Base-by-base conservation (phyloP, 805 yeast genomes). In the Kuraishia ogatae region DNA sequence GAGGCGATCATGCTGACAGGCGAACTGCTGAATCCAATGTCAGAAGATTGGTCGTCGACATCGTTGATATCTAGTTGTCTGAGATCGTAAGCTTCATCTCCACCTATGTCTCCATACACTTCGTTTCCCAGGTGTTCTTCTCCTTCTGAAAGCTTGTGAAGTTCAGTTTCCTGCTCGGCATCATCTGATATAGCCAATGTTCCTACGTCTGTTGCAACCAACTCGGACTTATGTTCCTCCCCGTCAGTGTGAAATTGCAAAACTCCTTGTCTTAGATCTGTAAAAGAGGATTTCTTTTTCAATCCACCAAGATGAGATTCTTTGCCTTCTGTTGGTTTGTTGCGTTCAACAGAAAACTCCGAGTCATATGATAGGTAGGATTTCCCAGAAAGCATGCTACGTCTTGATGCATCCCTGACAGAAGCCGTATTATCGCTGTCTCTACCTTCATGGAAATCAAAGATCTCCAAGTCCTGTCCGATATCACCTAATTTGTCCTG, bases 311-410 rank as follows among this genome's bases (percentile, higher is more conserved):
- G 13, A 2, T 28, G n/a, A 15, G 60, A 66, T 15, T 57, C 58
- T 8, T 54, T 29, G 20, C n/a, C 58, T 26, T 10, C 29, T 26
- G 29, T 10, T 52, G 2, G 68, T 59, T 4, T 35, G 59, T 19
- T 66, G 56, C 7, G 43, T 28, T 53, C 54, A 2, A 56, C 54
- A 5, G 85, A 80, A 49, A 78, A 69, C 1, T 77, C 79, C 0
- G 87, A 82, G 62, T 83, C 87, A 58, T 83, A 84, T 47, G 85
- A 80, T 51, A 82, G 59, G 60, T 82, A 83, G 1, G 87, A 83
- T 56, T 73, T 73, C 2, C 66, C 60, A 1, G 82, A 77, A 35
- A 71, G 72, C 54, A 71, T 60, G 54, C 69, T 74, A 56, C 64
- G 67, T 47, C 71, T 62, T 1, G 81, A 72, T 22, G 66, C 65